Conservation (phyloP, 2,329 filamentous ascomycete genomes). For the Cryoendolithus antarcticus region DNA sequence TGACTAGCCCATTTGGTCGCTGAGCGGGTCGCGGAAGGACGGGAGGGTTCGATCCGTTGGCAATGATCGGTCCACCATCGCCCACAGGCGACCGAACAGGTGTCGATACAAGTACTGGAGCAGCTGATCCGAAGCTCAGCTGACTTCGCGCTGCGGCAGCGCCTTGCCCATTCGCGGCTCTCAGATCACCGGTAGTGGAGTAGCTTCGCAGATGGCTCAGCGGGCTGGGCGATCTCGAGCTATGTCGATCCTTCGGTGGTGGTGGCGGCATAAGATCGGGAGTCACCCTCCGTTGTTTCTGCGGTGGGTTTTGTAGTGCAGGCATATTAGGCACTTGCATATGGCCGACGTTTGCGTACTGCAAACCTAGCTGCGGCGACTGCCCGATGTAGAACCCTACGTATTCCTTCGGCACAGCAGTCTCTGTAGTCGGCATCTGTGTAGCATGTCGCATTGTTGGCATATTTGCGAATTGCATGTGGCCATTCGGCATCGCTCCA, state of each 20-base stretch:
- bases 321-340: slow-evolving; percentile 24
- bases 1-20: too few species aligned
- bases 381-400: slow-evolving; percentile 38
- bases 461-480: slow-evolving; percentile 9
- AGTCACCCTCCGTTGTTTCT: slow-evolving; percentile 30
- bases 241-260: slow-evolving; percentile 18
- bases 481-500: slow-evolving; percentile 8
- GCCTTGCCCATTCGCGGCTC: slow-evolving; percentile 7
- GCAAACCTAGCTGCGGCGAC: slow-evolving; percentile 26
- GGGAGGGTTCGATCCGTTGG: slow-evolving; percentile 26
- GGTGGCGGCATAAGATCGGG: slow-evolving; percentile 27
- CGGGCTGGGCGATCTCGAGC: slow-evolving; percentile 32
- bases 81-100: not conserved
- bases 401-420: slow-evolving; percentile 36
- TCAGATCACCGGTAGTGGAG: slow-evolving; percentile 17
- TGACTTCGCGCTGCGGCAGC: slow-evolving; percentile 8
- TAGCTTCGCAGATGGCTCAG: slow-evolving; percentile 29
- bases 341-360: slow-evolving; percentile 16
- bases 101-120: not conserved
- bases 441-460: slow-evolving; percentile 8
- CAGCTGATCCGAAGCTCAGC: slow-evolving; percentile 7
- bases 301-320: slow-evolving; percentile 26
- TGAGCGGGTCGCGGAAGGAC: too few species aligned
- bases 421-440: slow-evolving; percentile 11
- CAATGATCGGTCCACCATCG: slow-evolving; percentile 26